A percentile compares a stretch with the other conserved stretches of the same genome.
phyloP scores from a whole-genome alignment of 306 rosid genomes.

The Coriaria nepalensis region DNA sequence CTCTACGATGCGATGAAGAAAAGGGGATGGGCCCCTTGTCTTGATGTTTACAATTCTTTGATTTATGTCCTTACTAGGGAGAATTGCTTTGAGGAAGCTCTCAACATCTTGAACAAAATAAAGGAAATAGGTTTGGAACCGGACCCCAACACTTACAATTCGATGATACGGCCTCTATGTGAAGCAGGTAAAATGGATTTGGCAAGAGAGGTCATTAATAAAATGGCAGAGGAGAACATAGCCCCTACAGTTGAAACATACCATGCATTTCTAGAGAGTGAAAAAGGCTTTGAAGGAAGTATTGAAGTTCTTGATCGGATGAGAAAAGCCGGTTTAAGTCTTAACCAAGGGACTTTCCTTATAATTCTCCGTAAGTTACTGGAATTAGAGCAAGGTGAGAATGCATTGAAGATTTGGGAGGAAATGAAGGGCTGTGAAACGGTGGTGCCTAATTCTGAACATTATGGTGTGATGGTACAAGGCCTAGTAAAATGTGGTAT shows the following conservation, averaged over 20 bases:
- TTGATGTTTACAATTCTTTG: constrained; percentile 57
- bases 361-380: constrained; percentile 44
- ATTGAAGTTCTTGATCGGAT: constrained; percentile 50
- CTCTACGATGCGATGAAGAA: constrained; percentile 82
- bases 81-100: constrained; percentile 73
- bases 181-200: constrained; percentile 40
- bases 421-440: constrained; percentile 41
- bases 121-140: constrained; percentile 63
- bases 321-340: constrained; percentile 52
- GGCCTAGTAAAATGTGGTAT: constrained; percentile 45
- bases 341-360: constrained; percentile 42
- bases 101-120: constrained; percentile 50
- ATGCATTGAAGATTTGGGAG: constrained; percentile 51
- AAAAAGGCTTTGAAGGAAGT: constrained; percentile 46
- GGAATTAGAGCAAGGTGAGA: constrained; percentile 44
- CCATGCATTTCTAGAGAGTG: constrained; percentile 63
- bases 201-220: constrained; percentile 45
- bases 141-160: constrained; percentile 57
- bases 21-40: constrained; percentile 46
- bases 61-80: constrained; percentile 42
- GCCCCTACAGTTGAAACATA: constrained; percentile 58
- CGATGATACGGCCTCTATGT: constrained; percentile 65
- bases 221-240: constrained; percentile 51
- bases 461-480: constrained; percentile 48
- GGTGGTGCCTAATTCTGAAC: constrained; percentile 38